Percentiles rank a stretch among this genome's conserved stretches.
Conservation (phyloP, 129 eudicot genomes). For the Arctium minus region DNA sequence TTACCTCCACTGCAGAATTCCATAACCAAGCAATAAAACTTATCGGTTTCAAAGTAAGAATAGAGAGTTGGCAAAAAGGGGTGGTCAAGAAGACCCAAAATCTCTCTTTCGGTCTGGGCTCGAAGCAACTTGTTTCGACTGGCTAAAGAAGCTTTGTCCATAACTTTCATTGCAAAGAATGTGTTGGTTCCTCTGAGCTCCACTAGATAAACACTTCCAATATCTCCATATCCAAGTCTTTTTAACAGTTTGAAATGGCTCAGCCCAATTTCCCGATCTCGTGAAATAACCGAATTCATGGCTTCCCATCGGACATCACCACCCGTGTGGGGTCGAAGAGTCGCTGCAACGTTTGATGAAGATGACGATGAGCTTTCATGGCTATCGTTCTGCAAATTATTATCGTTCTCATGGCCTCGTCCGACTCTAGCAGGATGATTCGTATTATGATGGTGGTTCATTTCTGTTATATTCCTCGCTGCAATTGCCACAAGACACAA, state of each 20-base stretch:
- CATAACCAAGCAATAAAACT: conserved; percentile 75
- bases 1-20: conserved; percentile 86
- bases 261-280: conserved; percentile 61
- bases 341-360: conserved; percentile 7
- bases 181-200: conserved; percentile 60
- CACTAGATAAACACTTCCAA: conserved; percentile 78
- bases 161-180: conserved; percentile 73
- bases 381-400: conserved; percentile 3
- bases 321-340: conserved; percentile 52
- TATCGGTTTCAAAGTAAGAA: conserved; percentile 67
- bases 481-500: not conserved
- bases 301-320: conserved; percentile 91
- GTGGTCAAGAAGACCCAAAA: conserved; percentile 78
- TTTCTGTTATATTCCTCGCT: not conserved
- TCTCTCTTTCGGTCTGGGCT: conserved; percentile 76
- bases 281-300: conserved; percentile 36
- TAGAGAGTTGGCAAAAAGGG: conserved; percentile 73
- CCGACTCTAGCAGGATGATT: not conserved
- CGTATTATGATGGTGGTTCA: not conserved
- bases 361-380: conserved; percentile 13
- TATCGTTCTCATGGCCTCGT: not conserved
- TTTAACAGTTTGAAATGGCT: conserved; percentile 61
- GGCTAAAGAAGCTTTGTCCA: conserved; percentile 76
- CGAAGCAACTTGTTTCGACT: conserved; percentile 69
- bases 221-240: conserved; percentile 76